phyloP scores from a whole-genome alignment of 371 early-diverging fungal species.

The Capniomyces stellatus region DNA sequence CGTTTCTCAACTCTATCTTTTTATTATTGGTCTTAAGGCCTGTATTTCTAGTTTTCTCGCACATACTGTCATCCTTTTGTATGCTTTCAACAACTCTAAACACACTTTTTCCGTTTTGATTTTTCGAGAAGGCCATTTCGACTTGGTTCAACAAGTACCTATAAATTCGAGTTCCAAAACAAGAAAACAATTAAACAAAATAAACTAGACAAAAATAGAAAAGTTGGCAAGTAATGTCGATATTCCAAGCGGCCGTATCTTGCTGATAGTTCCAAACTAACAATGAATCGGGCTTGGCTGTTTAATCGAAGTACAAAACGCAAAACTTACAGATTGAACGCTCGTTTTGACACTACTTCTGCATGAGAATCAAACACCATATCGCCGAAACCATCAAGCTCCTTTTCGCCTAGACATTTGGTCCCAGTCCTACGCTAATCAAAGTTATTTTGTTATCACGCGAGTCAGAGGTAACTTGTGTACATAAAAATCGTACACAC shows the following conservation, averaged over 20 bases:
- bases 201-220: too few species aligned
- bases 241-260: too few species aligned
- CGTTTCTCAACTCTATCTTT: background rate
- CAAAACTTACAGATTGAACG: conserved; percentile 36
- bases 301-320: background rate
- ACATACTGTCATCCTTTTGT: background rate
- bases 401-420: conserved; percentile 53
- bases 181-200: too few species aligned
- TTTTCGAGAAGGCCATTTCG: background rate
- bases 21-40: background rate
- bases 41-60: background rate
- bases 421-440: conserved; percentile 67
- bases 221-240: too few species aligned
- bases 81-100: background rate
- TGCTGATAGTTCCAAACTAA: too few species aligned
- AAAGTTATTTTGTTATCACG: conserved; percentile 26
- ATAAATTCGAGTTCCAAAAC: background rate
- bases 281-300: too few species aligned
- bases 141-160: conserved; percentile 10
- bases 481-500: too few species aligned
- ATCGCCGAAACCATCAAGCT: conserved; percentile 39
- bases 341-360: conserved; percentile 62
- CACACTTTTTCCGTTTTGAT: background rate
- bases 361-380: conserved; percentile 67
- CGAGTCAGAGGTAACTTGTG: conserved; percentile 7